Evolutionary conservation across 1,139 yeast genomes (phyloP).

Genomic region (Hanseniaspora sp.): DNA sequence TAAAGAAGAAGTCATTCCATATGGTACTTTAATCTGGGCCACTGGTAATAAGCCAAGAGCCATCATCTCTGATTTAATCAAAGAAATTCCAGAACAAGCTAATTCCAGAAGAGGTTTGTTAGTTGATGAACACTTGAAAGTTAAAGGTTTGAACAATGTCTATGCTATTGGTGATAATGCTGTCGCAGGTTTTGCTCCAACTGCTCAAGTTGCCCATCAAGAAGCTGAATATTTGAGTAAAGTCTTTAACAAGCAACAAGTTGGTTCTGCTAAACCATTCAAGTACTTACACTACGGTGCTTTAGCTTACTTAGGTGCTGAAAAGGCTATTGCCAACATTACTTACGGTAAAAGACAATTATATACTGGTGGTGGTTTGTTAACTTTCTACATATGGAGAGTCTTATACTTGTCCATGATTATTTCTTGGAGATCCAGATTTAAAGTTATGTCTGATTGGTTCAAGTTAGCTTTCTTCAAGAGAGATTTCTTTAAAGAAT

Average conservation of each 20-base stretch:
- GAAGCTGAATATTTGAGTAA: conserved; percentile 77
- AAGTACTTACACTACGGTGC: conserved; percentile 63
- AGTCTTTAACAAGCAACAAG: conserved; percentile 48
- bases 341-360: conserved; percentile 83
- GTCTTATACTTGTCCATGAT: conserved; percentile 86
- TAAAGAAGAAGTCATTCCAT: conserved; percentile 57
- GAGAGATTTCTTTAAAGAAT: conserved; percentile 53
- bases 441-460: conserved; percentile 83
- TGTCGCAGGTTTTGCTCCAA: conserved; percentile 77
- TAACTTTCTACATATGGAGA: conserved; percentile 90
- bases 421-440: conserved; percentile 76
- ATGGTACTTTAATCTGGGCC: conserved; percentile 94
- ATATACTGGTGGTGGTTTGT: conserved; percentile 76
- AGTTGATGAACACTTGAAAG: conserved; percentile 69
- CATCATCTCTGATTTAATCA: conserved; percentile 56
- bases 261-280: conserved; percentile 40
- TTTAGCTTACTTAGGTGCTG: conserved; percentile 77
- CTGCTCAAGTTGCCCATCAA: conserved; percentile 96
- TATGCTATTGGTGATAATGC: conserved; percentile 95
- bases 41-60: conserved; percentile 91
- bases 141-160: conserved; percentile 71
- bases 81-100: conserved; percentile 72
- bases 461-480: conserved; percentile 77
- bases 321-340: conserved; percentile 88
- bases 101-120: conserved; percentile 80